These are phyloP conservation scores for Acanthamoeba culbertsoni DNA, from an alignment of 208 protist genomes.

Conservation along the genomic window DNA sequence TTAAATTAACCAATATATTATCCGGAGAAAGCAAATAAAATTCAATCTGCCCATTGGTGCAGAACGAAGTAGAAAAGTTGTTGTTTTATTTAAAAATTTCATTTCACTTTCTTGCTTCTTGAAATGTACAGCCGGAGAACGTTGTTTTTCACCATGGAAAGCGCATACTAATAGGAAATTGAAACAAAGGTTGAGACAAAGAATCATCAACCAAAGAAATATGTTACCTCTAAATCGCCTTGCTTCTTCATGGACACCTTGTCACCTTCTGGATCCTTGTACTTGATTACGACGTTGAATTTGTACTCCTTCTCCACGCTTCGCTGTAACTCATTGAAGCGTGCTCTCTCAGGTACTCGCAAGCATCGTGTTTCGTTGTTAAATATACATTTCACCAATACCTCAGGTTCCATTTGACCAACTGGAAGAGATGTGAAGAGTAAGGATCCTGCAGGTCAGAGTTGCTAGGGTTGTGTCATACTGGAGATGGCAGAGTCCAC, in stretches of 20 bases:
- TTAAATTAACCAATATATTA: too few species aligned
- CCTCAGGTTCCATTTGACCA: slow-evolving; percentile 17
- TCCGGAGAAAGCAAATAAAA: too few species aligned
- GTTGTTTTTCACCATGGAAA: not conserved
- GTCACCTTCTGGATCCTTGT: slow-evolving; percentile 37
- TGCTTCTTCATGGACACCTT: slow-evolving; percentile 52
- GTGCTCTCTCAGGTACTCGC: not conserved
- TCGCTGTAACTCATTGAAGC: not conserved
- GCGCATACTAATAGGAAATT: not conserved
- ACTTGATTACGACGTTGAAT: not conserved
- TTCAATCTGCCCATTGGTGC: too few species aligned
- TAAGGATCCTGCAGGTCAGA: not conserved
- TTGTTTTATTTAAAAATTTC: too few species aligned
- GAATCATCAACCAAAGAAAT: not conserved
- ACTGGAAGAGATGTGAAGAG: not conserved
- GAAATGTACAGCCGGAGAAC: slow-evolving; percentile 21
- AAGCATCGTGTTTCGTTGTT: slow-evolving; percentile 14
- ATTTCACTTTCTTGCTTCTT: not conserved
- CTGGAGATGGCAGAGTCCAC: slow-evolving; percentile 52
- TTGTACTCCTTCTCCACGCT: slow-evolving; percentile 5
- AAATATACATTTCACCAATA: slow-evolving; percentile 14
- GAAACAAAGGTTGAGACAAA: not conserved
- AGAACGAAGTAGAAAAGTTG: too few species aligned
- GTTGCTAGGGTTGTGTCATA: not conserved
- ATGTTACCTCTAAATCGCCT: slow-evolving; percentile 24